Evolutionary conservation across 495 filamentous ascomycete species (phyloP).

Genomic region (Daldinia loculata): DNA sequence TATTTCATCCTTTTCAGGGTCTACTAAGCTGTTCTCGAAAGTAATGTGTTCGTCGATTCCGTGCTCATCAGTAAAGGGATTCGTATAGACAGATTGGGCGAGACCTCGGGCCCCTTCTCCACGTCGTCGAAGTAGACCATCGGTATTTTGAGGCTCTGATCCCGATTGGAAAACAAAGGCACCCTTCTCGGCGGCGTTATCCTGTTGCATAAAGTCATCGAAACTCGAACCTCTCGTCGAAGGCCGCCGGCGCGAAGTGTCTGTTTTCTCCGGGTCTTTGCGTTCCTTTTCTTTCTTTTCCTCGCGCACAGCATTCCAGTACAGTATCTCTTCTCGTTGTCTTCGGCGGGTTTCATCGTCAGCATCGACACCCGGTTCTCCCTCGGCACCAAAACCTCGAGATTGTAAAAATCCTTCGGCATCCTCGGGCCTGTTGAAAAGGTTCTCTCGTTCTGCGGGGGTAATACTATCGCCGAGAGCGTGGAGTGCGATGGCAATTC

Average conservation of each 20-base stretch:
- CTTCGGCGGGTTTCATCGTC: conserved; percentile 71
- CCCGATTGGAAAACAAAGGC: conserved; percentile 63
- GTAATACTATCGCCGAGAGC: conserved; percentile 79
- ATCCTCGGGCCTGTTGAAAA: conserved; percentile 67
- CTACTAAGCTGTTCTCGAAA: conserved; percentile 49
- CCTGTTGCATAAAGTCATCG: conserved; percentile 62
- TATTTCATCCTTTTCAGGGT: conserved; percentile 55
- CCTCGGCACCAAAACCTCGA: conserved; percentile 52
- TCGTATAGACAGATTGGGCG: conserved; percentile 61
- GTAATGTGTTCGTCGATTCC: conserved; percentile 56
- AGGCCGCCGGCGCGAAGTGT: conserved; percentile 9
- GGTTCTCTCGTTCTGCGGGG: conserved; percentile 61
- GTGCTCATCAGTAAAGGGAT: conserved; percentile 69
- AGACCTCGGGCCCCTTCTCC: conserved; percentile 60
- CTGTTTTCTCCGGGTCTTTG: conserved; percentile 29
- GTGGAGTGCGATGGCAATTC: conserved; percentile 80
- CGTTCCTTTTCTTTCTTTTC: conserved; percentile 49
- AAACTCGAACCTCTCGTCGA: conserved; percentile 53
- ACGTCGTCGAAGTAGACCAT: conserved; percentile 57
- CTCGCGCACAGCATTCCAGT: conserved; percentile 63
- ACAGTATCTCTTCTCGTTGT: conserved; percentile 77
- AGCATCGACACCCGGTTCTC: conserved; percentile 68
- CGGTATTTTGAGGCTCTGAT: conserved; percentile 46
- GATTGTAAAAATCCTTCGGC: conserved; percentile 63
- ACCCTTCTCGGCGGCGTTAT: conserved; percentile 54